Percentiles rank a stretch among this genome's conserved stretches.
phyloP scores from a whole-genome alignment of 176 grass and related monocot genomes.

The Metroxylon sagu region DNA sequence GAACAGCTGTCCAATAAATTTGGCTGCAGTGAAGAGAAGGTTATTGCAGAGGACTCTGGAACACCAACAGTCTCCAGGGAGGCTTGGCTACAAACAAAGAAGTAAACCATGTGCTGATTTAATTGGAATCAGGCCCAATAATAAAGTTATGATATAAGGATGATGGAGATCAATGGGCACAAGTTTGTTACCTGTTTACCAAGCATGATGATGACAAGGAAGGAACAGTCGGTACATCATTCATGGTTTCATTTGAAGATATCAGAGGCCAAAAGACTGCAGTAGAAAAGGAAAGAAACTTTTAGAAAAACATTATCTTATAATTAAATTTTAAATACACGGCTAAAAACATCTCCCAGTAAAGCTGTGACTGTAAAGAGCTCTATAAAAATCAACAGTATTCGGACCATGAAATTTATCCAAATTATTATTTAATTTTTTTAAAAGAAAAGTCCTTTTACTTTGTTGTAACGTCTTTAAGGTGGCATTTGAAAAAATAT shows the following conservation, averaged over 20 bases:
- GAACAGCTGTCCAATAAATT: conserved; percentile 45
- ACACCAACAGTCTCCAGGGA: conserved; percentile 29
- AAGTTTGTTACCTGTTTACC: conserved; percentile 33
- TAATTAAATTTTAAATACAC: neutral
- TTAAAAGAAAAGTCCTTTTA: too few relatives aligned
- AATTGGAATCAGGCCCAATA: too few relatives aligned
- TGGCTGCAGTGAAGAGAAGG: conserved; percentile 30
- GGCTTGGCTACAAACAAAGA: conserved; percentile 32
- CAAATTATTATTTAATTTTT: too few relatives aligned
- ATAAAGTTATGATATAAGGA: too few relatives aligned
- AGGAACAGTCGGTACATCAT: conserved; percentile 31
- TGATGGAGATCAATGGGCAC: neutral
- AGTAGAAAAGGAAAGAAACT: conserved; percentile 1
- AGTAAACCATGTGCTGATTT: neutral
- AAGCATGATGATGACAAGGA: conserved; percentile 39
- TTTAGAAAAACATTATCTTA: neutral
- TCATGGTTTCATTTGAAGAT: conserved; percentile 30
- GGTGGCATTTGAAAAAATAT: too few relatives aligned
- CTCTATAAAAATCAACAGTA: too few relatives aligned
- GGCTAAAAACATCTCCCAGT: too few relatives aligned
- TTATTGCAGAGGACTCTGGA: conserved; percentile 22
- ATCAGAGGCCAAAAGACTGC: conserved; percentile 59
- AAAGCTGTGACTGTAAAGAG: too few relatives aligned
- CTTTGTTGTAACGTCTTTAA: too few relatives aligned
- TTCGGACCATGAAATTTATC: too few relatives aligned